Evolutionary conservation across 495 filamentous ascomycete genomes (phyloP).

Genomic region (Tuber indicum): DNA sequence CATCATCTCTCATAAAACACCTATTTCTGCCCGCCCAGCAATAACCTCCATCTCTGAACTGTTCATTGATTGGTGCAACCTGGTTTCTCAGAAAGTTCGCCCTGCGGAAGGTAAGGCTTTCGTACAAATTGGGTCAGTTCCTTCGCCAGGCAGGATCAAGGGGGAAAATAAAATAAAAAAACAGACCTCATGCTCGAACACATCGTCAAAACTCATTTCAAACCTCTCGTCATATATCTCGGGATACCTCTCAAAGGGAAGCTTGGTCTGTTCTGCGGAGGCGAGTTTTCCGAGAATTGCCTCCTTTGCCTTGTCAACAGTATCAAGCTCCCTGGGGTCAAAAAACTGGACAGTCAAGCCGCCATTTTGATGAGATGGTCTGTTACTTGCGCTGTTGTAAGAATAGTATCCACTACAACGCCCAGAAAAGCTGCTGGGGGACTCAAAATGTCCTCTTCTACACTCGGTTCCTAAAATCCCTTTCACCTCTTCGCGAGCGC

Average conservation of each 20-base stretch:
- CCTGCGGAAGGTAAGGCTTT: neutral
- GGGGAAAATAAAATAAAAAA: neutral
- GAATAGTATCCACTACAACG: neutral
- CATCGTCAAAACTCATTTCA: neutral
- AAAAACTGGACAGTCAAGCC: neutral
- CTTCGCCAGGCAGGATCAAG: neutral
- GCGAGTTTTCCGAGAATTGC: neutral
- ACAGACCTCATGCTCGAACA: neutral
- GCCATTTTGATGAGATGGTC: neutral
- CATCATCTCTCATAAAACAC: neutral
- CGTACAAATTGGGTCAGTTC: neutral
- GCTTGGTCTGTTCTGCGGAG: neutral
- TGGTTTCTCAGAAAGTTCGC: neutral
- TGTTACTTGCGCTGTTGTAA: neutral
- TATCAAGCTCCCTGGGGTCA: neutral
- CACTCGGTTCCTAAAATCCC: neutral
- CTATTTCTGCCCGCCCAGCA: neutral
- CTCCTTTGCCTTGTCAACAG: neutral
- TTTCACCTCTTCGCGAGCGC: neutral
- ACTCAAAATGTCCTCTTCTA: neutral
- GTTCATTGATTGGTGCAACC: neutral
- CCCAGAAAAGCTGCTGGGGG: neutral
- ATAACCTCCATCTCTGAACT: neutral
- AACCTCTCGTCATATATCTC: neutral
- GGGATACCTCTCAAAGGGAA: neutral